Conservation (phyloP, 2,329 filamentous ascomycete genomes). For the Aphanocladium album region DNA sequence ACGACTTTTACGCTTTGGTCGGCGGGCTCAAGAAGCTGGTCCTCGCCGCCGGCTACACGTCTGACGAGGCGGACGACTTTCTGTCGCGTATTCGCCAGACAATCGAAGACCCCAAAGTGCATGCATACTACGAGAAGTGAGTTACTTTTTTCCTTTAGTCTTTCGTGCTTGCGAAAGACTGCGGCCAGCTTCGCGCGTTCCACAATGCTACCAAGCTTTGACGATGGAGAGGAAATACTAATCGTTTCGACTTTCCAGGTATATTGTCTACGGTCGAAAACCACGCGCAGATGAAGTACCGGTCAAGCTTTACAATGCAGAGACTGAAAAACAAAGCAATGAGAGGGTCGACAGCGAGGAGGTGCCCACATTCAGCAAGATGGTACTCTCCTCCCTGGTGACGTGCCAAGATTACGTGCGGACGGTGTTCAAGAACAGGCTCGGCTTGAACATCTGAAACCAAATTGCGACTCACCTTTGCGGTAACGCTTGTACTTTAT, state of each 20-base stretch:
- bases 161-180: neutral
- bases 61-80: constrained; percentile 9
- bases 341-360: neutral
- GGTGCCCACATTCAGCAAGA: neutral
- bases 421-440: neutral
- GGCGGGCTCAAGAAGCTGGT: constrained; percentile 11
- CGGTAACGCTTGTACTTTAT: neutral
- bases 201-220: neutral
- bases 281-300: constrained; percentile 28
- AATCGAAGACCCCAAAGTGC: constrained; percentile 8
- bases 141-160: neutral
- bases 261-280: constrained; percentile 10
- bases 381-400: neutral
- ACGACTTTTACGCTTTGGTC: constrained; percentile 5
- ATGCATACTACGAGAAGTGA: constrained; percentile 10
- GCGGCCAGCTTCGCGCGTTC: neutral
- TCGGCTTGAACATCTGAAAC: neutral
- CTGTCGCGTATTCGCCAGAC: constrained; percentile 2
- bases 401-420: neutral
- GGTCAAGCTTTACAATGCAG: constrained; percentile 33
- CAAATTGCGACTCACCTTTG: neutral
- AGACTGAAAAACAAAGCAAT: neutral
- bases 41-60: constrained; percentile 7
- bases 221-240: neutral
- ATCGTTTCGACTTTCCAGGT: neutral